A percentile compares a stretch with the other conserved stretches of the same genome.
These are phyloP conservation scores for Lecanosticta acicola DNA, from an alignment of 2,329 filamentous ascomycete species.

Conservation along the genomic window DNA sequence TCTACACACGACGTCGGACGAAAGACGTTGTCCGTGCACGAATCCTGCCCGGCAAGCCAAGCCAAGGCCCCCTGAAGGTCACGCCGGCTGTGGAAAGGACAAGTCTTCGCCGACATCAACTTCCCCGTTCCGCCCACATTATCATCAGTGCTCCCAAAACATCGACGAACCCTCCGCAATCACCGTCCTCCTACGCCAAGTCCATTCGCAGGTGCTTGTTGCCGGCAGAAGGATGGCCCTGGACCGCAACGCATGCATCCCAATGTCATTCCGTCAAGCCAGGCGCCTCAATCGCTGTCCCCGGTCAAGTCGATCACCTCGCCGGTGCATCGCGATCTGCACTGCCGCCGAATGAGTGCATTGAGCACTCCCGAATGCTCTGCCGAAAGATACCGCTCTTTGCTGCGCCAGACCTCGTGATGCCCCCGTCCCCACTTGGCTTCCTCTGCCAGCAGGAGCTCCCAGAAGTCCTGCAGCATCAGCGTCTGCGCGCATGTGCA, in stretches of 20 bases:
- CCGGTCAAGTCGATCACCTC: slow-evolving; percentile 1
- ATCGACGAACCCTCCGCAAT: background rate
- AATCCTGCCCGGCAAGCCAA: background rate
- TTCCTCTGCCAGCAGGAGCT: background rate
- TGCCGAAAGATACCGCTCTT: background rate
- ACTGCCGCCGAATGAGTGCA: background rate
- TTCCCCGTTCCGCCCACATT: too few relatives aligned
- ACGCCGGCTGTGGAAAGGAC: too few relatives aligned
- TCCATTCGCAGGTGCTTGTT: background rate
- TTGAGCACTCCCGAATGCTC: background rate
- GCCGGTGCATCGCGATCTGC: background rate
- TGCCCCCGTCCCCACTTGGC: background rate
- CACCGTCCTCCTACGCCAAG: background rate
- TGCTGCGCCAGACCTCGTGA: background rate
- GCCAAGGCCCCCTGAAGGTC: background rate
- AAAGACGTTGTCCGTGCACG: too few relatives aligned
- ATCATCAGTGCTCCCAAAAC: too few relatives aligned
- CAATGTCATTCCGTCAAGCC: background rate
- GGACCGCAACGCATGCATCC: background rate
- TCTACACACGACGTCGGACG: too few relatives aligned
- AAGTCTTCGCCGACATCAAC: too few relatives aligned
- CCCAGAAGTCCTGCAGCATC: slow-evolving; percentile 3
- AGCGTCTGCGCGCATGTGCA: slow-evolving; percentile 1
- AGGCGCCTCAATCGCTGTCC: background rate
- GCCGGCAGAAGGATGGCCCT: background rate